A percentile compares a stretch with the other conserved stretches of the same genome.
Conservation (phyloP, 2,329 filamentous ascomycete species). For the Pseudogymnoascus sp. region DNA sequence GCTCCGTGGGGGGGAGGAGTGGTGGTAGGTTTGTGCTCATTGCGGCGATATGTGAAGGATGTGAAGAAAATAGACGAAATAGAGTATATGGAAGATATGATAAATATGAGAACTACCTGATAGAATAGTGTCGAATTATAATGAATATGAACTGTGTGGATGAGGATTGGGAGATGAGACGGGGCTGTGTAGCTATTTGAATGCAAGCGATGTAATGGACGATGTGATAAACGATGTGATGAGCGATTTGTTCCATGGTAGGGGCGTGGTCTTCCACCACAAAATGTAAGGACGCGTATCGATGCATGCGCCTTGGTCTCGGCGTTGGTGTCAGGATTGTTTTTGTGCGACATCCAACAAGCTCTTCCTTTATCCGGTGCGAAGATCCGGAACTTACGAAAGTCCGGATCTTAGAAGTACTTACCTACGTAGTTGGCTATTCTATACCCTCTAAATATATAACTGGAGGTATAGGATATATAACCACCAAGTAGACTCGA, state of each 20-base stretch:
- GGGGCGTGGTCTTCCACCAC: background rate
- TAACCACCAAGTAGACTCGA: background rate
- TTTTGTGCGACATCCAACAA: background rate
- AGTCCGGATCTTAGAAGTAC: background rate
- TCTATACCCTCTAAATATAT: background rate
- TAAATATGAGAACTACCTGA: background rate
- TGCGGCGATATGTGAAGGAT: background rate
- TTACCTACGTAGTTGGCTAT: background rate
- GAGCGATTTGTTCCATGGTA: background rate
- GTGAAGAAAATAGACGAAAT: background rate
- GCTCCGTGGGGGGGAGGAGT: background rate
- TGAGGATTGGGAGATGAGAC: background rate
- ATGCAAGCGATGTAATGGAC: background rate
- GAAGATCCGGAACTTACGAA: background rate
- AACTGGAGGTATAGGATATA: background rate
- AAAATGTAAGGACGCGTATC: background rate
- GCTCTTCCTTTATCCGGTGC: background rate
- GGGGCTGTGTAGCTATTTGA: background rate
- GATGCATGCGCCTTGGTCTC: background rate
- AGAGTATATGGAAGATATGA: background rate
- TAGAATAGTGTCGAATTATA: background rate
- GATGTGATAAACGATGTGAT: background rate
- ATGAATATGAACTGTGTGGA: background rate
- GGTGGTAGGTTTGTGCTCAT: background rate
- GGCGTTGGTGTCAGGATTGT: background rate